These are phyloP conservation scores for Rhipidocladum racemiflorum DNA, from an alignment of 176 grass and related monocot genomes.

Conservation along the genomic window DNA sequence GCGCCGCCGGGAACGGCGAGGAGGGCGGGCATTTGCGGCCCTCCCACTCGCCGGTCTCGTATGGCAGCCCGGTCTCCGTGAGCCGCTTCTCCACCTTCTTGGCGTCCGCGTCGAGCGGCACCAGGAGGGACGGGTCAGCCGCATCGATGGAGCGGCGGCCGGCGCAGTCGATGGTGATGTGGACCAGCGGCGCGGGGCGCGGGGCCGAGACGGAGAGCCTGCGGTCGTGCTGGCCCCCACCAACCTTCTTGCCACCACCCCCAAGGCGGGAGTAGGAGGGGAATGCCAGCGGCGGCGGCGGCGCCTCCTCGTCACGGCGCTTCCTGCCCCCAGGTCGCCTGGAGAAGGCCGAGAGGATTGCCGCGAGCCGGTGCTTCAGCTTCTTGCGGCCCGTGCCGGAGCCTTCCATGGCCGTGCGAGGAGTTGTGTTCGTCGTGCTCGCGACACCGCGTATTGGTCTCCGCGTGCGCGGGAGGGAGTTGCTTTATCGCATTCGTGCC, in stretches of 20 bases:
- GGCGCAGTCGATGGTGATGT: constrained; percentile 60
- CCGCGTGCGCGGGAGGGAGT: not conserved
- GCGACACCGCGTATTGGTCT: not conserved
- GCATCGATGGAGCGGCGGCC: constrained; percentile 65
- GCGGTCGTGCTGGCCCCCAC: constrained; percentile 21
- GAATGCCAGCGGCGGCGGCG: constrained; percentile 22
- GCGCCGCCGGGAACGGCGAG: constrained; percentile 40
- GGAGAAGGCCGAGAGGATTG: constrained; percentile 64
- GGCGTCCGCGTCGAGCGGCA: constrained; percentile 20
- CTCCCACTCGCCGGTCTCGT: constrained; percentile 44
- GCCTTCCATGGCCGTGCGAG: constrained; percentile 30
- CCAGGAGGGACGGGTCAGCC: constrained; percentile 32
- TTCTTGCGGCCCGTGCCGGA: constrained; percentile 40
- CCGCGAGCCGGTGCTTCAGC: constrained; percentile 62
- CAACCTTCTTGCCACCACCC: constrained; percentile 7
- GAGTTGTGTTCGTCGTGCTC: not conserved
- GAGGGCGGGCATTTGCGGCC: constrained; percentile 65
- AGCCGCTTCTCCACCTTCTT: constrained; percentile 36
- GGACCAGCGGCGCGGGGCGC: constrained; percentile 42
- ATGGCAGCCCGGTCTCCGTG: constrained; percentile 10
- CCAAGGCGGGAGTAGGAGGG: constrained; percentile 32
- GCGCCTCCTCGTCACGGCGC: constrained; percentile 14
- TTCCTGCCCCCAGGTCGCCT: constrained; percentile 39
- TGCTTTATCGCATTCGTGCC: constrained; percentile 50
- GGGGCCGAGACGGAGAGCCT: constrained; percentile 42